Evolutionary conservation across 495 filamentous ascomycete genomes (phyloP), one percentile per base, ranked within the genome.

Genomic region (Hypoxylon perforatum): DNA sequence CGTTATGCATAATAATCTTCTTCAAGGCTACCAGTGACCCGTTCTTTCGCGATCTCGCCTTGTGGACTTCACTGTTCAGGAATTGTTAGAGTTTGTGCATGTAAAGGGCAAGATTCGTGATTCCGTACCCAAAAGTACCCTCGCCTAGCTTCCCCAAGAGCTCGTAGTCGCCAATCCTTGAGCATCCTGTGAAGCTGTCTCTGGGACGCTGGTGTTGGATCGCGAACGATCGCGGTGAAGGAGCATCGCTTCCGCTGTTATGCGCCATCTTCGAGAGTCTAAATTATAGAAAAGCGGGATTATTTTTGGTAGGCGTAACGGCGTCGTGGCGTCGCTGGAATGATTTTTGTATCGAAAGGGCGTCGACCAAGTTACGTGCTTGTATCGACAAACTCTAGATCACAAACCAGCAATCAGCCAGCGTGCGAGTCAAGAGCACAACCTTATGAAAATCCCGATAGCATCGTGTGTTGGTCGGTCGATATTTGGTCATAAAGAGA

Each of bases 141-240:
- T 99, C 96, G 64, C 95, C 95, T 49, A 99, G 86, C 80, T 99
- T 99, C 48, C 88, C 90, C 61, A 94, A 76, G 18, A 97, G 84
- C 63, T 96, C 92, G 74, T 97, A 99, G 56, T 95, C 90, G 45
- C 80, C 82, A 67, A 99, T 97, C 55, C 84, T 89, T 18, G 93
- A 94, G 80, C 93, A 97, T 25, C 95, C 95, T 48, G 80, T 78
- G 73, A 96, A 99, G 61, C 86, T 84, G 6, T 83, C 62, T 61
- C 67, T 73, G 7, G 76, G 77, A 15, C 81, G 76, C 49, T 78
- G 78, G 57, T 83, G 79, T 17, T 76, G 74, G 15, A 79, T 66
- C 41, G 81, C 81, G 56, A 82, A 82, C 15, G 76, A 69, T 63
- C 76, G 73, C 44, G 81, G 81, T 9, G 80, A 82, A 36, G 75